Evolutionary conservation across 352 stramenopile species (phyloP), one percentile per base, ranked within the genome.

Genomic region (Globisporangium emineosum): DNA sequence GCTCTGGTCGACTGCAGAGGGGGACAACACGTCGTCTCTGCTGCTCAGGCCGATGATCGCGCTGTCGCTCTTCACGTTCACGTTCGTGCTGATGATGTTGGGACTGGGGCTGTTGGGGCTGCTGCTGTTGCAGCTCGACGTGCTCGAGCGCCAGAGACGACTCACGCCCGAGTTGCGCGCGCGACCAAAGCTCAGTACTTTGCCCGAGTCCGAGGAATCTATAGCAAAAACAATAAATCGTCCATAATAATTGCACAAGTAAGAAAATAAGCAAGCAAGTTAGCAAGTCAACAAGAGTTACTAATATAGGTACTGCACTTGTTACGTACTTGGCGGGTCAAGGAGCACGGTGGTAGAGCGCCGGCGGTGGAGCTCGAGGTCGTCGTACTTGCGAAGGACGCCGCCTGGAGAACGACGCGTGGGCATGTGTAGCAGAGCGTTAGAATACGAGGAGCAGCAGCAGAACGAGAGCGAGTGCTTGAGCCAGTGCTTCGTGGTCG

Each of bases 301-400:
- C n/a, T 37, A 37, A 23, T 32, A 37, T 32, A 56, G 23, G 33
- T 0, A 42, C 40, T n/a, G 42, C 17, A 23, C 47, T 2, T 27
- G 2, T 29, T 4, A 80, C 82, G 57, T 80, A 91, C 83, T 68
- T 25, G 79, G 74, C 21, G 83, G 69, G 56, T 91, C 82, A 12
- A 88, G 70, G 0, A 78, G 58, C 45, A 91, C 56, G 13, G 80
- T 89, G 29, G 76, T 71, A 0, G 83, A 88, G 23, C 80, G 79
- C 23, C 83, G 77, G 1, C 81, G 73, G 32, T 67, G 62, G 42
- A 57, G 62, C 23, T 91, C 83, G 6, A 78, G 21, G 40, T 91
- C 83, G n/a, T 91, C 82, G 47, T 88, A 82, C 63, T 90, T 89
- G 60, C 82, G 79, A 35, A 79, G 65, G 53, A 81, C 78, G 29